Base-by-base conservation (phyloP, 2,329 filamentous ascomycete species). In the Cordyceps fumosorosea region DNA sequence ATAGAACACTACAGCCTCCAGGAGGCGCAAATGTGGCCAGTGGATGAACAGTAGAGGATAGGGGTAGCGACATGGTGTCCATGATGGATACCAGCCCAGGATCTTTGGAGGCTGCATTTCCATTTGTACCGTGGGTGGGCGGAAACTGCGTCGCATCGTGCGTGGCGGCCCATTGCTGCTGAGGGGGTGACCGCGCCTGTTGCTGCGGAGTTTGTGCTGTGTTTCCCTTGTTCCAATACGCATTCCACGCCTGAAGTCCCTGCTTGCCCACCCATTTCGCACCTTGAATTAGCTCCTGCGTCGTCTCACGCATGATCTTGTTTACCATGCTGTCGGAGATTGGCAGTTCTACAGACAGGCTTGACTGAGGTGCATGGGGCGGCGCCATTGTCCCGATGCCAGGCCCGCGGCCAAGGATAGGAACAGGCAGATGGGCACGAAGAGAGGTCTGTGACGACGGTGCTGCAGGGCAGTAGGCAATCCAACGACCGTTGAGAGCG, bases 251-350 rank as follows among this genome's bases (percentile, higher is more conserved):
- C 70, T 91, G 87, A 69, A 86, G 80, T 24, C 90, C 86, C 70
- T 92, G 89, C 69, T 92, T 89, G 3, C 89, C 87, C 61, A 91
- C 84, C 86, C 89, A 92, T 66, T 84, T 88, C 29, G 87, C 89
- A 22, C 87, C 86, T 63, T 89, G 86, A 50, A 92, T 89, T 48
- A 91, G 77, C 69, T 91, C 89, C 69, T 93, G 90, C 0, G 90
- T 90, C 2, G 89, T 88, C 71, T 91, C 89, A 64, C 90, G 85
- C 75, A 91, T 89, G 59, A 93, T 82, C 66, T 89, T 89, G 74
- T 89, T 91, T 73, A 89, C 81, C 65, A 91, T 79, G 63, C 88
- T 85, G 67, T 91, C 89, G 0, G 83, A 81, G 63, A 89, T 84
- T 1, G 89, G 87, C n/a, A 88, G 82, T 65, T 93, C 90, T 6